Evolutionary conservation across 306 rosid genomes (phyloP).

Genomic region (Rosa persica): DNA sequence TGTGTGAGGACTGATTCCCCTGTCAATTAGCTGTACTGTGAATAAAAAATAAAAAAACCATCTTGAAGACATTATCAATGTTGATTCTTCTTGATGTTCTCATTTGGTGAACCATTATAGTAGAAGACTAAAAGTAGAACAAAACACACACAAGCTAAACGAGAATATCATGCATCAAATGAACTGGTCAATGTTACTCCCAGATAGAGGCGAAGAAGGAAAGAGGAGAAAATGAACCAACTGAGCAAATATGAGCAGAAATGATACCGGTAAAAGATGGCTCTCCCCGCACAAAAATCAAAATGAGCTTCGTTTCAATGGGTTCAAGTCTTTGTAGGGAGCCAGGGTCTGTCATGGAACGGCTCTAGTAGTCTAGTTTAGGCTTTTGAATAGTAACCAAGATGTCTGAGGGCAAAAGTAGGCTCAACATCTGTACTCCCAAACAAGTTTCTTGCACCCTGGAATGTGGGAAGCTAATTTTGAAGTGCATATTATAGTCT

Average conservation of each 20-base stretch:
- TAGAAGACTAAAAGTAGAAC: not conserved
- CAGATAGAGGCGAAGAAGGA: not conserved
- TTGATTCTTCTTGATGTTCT: not conserved
- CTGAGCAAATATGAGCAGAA: not conserved
- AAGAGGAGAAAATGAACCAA: not conserved
- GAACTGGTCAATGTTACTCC: not conserved
- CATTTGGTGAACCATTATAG: not conserved
- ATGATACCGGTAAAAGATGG: not conserved
- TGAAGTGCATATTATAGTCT: not conserved
- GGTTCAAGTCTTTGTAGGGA: not conserved
- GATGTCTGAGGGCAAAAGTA: not conserved
- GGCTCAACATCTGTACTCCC: not conserved
- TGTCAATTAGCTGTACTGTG: not conserved
- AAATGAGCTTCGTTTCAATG: not conserved
- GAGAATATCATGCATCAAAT: not conserved
- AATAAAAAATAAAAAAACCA: not conserved
- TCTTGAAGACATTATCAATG: constrained; percentile 5
- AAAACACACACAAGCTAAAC: constrained; percentile 4
- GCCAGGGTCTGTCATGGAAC: not conserved
- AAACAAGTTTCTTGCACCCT: not conserved
- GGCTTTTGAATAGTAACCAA: not conserved
- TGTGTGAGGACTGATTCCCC: not conserved
- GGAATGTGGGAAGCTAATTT: not conserved
- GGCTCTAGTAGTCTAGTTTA: not conserved
- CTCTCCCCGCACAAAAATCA: not conserved